Evolutionary conservation across 352 stramenopile species (phyloP), one percentile per base, ranked within the genome.

Genomic region (Pythium utonaiense): DNA sequence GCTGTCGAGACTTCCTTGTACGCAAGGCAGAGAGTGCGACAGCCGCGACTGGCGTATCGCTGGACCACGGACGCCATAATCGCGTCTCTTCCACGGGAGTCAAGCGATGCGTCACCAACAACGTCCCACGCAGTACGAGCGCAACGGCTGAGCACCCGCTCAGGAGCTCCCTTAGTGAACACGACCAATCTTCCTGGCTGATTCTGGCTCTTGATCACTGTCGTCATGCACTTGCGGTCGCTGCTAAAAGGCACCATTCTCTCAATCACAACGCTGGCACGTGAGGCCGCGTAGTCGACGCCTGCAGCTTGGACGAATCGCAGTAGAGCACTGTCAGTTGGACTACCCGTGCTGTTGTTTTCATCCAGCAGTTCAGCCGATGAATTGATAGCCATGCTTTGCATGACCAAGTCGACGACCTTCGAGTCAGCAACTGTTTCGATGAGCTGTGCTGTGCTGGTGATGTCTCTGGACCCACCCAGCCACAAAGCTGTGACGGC

Each of bases 191-290:
- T 28, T 1, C 2, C 55, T 69, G 10, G 13, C 53, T 19, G 25
- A 59, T 57, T 58, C n/a, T 50, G 73, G 19, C 21, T 21, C 7
- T 30, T 42, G 3, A 96, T 72, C 22, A 95, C 77, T 65, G 91
- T 96, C 16, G 81, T 91, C 96, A 99, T 98, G 71, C 94, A 88
- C 72, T 98, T 99, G 22, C 91, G 77, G 36, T 88, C 86, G 21
- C 88, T 98, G 42, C 79, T 96, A 72, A 99, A 99, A 1, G 83
- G 78, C 53, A 95, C 73, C 8, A 90, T 60, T 5, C 67, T 74
- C 16, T 58, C 54, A 38, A 83, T 42, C 1, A 22, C 42, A 48
- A 33, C 57, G 0, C 62, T 41, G 16, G 52, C 42, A 6, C 66
- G 70, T n/a, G 78, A 28, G 21, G 65, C 16, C 6, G 21, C 42